Evolutionary conservation across 202 grass and related monocot genomes (phyloP).

Genomic region (Carex arenaria): DNA sequence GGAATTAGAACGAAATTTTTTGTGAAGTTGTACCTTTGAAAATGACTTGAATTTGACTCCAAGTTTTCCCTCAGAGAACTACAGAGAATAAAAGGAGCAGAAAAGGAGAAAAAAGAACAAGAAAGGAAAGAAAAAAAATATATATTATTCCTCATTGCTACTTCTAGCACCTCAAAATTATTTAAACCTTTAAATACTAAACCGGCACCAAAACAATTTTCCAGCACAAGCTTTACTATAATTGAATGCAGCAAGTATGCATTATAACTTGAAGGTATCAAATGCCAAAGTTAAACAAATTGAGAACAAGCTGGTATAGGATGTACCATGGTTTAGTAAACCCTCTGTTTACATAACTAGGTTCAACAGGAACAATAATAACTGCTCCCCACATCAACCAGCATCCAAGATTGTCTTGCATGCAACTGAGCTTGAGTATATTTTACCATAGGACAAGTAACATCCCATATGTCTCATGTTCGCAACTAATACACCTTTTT

Average conservation of each 20-base stretch:
- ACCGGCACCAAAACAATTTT: not conserved
- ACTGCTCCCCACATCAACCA: too few species aligned
- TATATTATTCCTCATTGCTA: constrained; percentile 1
- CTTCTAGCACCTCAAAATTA: constrained; percentile 2
- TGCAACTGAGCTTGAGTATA: too few species aligned
- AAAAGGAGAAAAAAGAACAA: constrained; percentile 5
- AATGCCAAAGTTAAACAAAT: not conserved
- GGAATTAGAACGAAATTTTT: not conserved
- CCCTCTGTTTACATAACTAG: too few species aligned
- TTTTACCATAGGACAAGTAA: too few species aligned
- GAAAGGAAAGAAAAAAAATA: constrained; percentile 3
- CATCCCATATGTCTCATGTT: too few species aligned
- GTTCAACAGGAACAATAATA: too few species aligned
- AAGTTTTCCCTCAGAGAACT: constrained; percentile 95
- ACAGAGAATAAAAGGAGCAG: not conserved
- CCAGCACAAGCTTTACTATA: not conserved
- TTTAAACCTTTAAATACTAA: not conserved
- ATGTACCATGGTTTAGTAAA: not conserved
- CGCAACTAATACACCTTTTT: too few species aligned
- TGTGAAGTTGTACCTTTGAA: constrained; percentile 63
- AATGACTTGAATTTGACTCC: constrained; percentile 89
- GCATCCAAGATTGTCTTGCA: too few species aligned
- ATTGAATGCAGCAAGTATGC: not conserved
- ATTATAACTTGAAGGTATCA: not conserved
- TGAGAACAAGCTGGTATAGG: not conserved